Percentiles rank a stretch among this genome's conserved stretches.
Conservation (phyloP, 768 basidiomycete species). For the Mycena polygramma region DNA sequence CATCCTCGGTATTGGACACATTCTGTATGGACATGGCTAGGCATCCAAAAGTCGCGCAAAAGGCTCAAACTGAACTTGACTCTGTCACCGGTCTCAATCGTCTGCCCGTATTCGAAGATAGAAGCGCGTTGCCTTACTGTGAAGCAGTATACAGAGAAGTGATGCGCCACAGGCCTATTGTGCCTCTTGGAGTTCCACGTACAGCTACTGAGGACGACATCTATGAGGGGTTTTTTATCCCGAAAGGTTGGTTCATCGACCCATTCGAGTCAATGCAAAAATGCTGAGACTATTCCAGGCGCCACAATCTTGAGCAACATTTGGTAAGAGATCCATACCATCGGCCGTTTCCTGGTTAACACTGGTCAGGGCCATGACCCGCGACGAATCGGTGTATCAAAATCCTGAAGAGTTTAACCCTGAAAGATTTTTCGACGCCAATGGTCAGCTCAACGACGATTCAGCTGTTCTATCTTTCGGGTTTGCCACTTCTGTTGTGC, state of each 20-base stretch:
- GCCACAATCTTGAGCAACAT: conserved; percentile 16
- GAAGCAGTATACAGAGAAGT: conserved; percentile 42
- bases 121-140: conserved; percentile 40
- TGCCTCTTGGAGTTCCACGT: conserved; percentile 35
- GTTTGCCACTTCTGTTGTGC: not conserved
- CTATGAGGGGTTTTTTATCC: conserved; percentile 34
- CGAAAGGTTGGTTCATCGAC: conserved; percentile 18
- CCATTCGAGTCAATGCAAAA: not conserved
- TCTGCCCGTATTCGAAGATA: conserved; percentile 26
- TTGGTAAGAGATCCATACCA: not conserved
- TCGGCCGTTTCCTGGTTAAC: not conserved
- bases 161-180: conserved; percentile 40
- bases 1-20: conserved; percentile 1
- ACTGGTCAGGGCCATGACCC: conserved; percentile 18
- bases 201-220: conserved; percentile 30
- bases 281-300: not conserved
- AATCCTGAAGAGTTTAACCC: conserved; percentile 20
- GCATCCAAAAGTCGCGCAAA: conserved; percentile 8
- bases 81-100: conserved; percentile 2
- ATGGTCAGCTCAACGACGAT: conserved; percentile 4
- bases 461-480: not conserved
- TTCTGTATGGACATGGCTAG: conserved; percentile 24
- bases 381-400: conserved; percentile 10
- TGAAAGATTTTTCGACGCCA: conserved; percentile 12
- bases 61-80: conserved; percentile 30